phyloP scores from a whole-genome alignment of 345 rosid species.

The Tarenaya hassleriana region DNA sequence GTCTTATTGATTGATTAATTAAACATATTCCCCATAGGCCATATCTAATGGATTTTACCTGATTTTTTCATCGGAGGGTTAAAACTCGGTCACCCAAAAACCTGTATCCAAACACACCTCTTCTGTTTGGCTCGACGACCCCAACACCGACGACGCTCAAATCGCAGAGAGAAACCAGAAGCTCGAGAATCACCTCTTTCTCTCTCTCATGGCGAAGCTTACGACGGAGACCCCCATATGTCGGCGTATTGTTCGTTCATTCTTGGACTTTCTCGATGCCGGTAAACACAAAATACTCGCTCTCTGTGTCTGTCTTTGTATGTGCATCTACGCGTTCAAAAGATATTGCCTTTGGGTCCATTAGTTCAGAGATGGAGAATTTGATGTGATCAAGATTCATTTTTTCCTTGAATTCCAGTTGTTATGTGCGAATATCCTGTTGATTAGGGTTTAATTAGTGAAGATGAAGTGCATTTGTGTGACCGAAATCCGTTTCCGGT shows the following conservation, averaged over 20 bases:
- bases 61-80: neutral
- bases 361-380: neutral
- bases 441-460: neutral
- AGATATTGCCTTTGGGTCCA: neutral
- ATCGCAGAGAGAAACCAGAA: neutral
- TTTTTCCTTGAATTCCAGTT: neutral
- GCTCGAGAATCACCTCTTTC: constrained; percentile 3
- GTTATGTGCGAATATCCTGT: neutral
- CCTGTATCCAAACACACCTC: constrained; percentile 19
- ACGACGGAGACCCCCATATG: constrained; percentile 57
- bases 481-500: no score
- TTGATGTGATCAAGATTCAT: neutral
- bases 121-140: neutral
- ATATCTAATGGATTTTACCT: no score
- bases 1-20: no score
- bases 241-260: constrained; percentile 62
- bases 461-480: neutral
- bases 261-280: constrained; percentile 67
- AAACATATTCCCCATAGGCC: no score
- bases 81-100: constrained; percentile 4
- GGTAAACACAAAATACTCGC: constrained; percentile 33
- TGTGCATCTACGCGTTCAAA: neutral
- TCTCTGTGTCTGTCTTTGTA: neutral
- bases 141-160: neutral
- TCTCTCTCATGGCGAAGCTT: constrained; percentile 44